A percentile compares a stretch with the other conserved stretches of the same genome.
Evolutionary conservation across 768 basidiomycete genomes (phyloP).

Genomic region (Lentinula aciculospora): DNA sequence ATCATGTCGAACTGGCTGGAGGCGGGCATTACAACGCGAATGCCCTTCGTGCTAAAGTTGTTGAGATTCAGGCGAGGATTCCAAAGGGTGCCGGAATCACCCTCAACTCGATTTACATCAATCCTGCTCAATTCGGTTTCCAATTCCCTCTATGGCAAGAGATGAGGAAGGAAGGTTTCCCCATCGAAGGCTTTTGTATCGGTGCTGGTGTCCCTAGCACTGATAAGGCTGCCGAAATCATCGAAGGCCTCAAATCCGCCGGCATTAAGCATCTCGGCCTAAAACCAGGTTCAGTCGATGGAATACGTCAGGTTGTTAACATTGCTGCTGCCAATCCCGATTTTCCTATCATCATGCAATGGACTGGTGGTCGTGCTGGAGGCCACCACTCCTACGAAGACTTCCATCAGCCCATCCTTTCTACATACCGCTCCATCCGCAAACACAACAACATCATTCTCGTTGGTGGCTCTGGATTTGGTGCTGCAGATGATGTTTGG

Average conservation of each 20-base stretch:
- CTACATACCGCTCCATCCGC: constrained; percentile 88
- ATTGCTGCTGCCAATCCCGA: constrained; percentile 92
- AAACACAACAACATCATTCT: constrained; percentile 85
- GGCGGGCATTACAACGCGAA: constrained; percentile 94
- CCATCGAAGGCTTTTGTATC: constrained; percentile 98
- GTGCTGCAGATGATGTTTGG: constrained; percentile 92
- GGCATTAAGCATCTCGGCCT: constrained; percentile 96
- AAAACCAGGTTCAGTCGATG: constrained; percentile 98
- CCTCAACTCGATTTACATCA: constrained; percentile 95
- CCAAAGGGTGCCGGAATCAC: constrained; percentile 90
- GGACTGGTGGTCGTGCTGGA: constrained; percentile 98
- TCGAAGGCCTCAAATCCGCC: constrained; percentile 68
- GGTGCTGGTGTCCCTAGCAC: constrained; percentile 96
- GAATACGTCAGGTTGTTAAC: constrained; percentile 94
- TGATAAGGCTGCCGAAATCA: constrained; percentile 97
- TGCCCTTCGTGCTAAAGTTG: constrained; percentile 84
- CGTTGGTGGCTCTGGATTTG: constrained; percentile 94
- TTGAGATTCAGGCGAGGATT: constrained; percentile 85
- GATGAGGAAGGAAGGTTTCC: constrained; percentile 91
- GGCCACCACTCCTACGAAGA: constrained; percentile 99
- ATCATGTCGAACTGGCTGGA: constrained; percentile 95
- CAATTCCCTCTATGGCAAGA: constrained; percentile 98
- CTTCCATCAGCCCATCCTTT: constrained; percentile 92
- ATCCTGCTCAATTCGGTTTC: constrained; percentile 95
- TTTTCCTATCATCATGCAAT: constrained; percentile 96